Conservation (phyloP, 345 rosid genomes). For the Cardiospermum halicacabum region DNA sequence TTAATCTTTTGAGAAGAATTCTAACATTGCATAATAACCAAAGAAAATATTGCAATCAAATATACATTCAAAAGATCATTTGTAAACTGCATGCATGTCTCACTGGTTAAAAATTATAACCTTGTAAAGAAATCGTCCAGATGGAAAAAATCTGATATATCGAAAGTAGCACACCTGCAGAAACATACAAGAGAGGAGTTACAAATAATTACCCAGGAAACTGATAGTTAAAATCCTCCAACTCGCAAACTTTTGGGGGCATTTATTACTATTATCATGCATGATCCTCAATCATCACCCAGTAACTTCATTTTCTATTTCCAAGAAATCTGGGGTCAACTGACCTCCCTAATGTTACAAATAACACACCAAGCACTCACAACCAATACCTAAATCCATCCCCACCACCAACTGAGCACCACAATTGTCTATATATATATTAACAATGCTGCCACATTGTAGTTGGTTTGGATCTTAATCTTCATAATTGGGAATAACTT, state of each 20-base stretch:
- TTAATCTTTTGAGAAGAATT: constrained; percentile 83
- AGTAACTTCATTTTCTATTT: not conserved
- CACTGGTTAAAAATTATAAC: constrained; percentile 32
- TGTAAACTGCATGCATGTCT: not conserved
- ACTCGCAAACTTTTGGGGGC: not conserved
- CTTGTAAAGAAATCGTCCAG: constrained; percentile 93
- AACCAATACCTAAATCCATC: no score
- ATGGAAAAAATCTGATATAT: constrained; percentile 79
- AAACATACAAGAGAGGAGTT: not conserved
- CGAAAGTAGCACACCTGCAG: constrained; percentile 90
- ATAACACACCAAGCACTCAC: no score
- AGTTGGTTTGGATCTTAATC: no score
- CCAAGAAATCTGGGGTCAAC: constrained; percentile 1
- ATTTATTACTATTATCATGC: not conserved
- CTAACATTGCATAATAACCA: constrained; percentile 31
- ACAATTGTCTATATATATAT: no score
- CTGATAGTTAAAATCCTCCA: not conserved
- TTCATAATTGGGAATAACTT: no score
- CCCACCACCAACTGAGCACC: no score
- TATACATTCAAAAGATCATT: not conserved
- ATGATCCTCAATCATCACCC: not conserved
- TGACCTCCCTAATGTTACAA: no score
- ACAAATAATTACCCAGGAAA: constrained; percentile 4
- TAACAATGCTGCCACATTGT: no score
- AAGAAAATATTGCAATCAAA: constrained; percentile 13